Evolutionary conservation across 441 rosid genomes (phyloP).

Genomic region (Arabidopsis lyrata): DNA sequence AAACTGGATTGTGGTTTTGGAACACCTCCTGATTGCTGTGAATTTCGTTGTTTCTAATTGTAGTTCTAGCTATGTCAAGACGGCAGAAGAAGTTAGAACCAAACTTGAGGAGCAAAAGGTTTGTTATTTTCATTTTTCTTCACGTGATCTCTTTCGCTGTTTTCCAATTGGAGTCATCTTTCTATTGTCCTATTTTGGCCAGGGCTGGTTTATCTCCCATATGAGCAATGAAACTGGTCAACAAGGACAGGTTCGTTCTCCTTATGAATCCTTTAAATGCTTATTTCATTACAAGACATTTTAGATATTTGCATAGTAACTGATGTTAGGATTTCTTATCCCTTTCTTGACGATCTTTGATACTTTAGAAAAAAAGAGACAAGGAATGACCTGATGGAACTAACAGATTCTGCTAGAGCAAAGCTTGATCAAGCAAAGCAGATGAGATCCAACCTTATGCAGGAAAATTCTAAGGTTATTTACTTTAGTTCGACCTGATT

Average conservation of each 20-base stretch:
- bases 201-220: slow-evolving; percentile 65
- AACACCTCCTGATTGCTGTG: slow-evolving; percentile 13
- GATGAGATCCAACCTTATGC: slow-evolving; percentile 51
- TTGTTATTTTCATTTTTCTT: slow-evolving; percentile 29
- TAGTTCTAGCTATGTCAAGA: slow-evolving; percentile 66
- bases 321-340: slow-evolving; percentile 4
- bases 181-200: slow-evolving; percentile 28
- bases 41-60: slow-evolving; percentile 32
- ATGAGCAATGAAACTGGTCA: slow-evolving; percentile 41
- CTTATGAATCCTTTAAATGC: not conserved
- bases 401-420: slow-evolving; percentile 55
- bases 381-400: slow-evolving; percentile 37
- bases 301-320: not conserved
- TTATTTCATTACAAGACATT: not conserved
- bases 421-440: slow-evolving; percentile 57
- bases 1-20: slow-evolving; percentile 2
- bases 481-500: slow-evolving; percentile 15
- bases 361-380: slow-evolving; percentile 19
- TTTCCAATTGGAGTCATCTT: slow-evolving; percentile 7
- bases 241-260: slow-evolving; percentile 48
- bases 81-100: slow-evolving; percentile 52
- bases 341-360: slow-evolving; percentile 20
- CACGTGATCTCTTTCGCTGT: slow-evolving; percentile 20
- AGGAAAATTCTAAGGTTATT: slow-evolving; percentile 61
- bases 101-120: slow-evolving; percentile 74